These are phyloP conservation scores for Populus hybrid DNA, from an alignment of 441 rosid species.

Conservation along the genomic window DNA sequence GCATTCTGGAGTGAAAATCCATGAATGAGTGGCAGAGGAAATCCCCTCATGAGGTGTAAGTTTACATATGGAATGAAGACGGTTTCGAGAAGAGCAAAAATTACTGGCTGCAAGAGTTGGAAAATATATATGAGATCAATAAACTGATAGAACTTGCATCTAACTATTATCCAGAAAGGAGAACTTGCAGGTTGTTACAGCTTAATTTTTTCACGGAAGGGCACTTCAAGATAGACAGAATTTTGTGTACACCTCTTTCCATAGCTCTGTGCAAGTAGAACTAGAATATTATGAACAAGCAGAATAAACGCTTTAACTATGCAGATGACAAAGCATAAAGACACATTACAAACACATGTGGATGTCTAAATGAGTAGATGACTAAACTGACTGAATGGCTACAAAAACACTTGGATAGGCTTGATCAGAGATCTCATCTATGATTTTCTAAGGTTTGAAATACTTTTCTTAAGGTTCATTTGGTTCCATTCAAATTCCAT, in stretches of 20 bases:
- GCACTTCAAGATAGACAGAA: not conserved
- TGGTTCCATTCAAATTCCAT: not conserved
- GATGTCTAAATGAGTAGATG: not conserved
- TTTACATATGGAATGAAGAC: conserved; percentile 62
- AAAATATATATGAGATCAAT: not conserved
- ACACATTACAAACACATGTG: too few relatives aligned
- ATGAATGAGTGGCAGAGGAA: conserved; percentile 55
- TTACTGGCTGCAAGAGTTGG: conserved; percentile 39
- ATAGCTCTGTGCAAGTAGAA: too few relatives aligned
- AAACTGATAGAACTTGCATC: not conserved
- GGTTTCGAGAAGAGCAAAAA: conserved; percentile 47
- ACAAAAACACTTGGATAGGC: too few relatives aligned
- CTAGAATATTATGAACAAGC: too few relatives aligned
- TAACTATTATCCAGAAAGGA: not conserved
- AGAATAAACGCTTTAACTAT: too few relatives aligned
- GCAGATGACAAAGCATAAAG: too few relatives aligned
- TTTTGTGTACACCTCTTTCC: not conserved
- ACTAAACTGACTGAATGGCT: not conserved
- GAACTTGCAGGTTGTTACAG: too few relatives aligned
- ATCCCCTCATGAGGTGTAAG: conserved; percentile 52
- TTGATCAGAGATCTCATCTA: too few relatives aligned
- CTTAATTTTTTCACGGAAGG: not conserved
- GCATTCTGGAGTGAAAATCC: conserved; percentile 48
- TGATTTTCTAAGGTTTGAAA: too few relatives aligned
- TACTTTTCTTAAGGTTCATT: not conserved